phyloP scores from a whole-genome alignment of 306 rosid species.

The Medicago lupulina region DNA sequence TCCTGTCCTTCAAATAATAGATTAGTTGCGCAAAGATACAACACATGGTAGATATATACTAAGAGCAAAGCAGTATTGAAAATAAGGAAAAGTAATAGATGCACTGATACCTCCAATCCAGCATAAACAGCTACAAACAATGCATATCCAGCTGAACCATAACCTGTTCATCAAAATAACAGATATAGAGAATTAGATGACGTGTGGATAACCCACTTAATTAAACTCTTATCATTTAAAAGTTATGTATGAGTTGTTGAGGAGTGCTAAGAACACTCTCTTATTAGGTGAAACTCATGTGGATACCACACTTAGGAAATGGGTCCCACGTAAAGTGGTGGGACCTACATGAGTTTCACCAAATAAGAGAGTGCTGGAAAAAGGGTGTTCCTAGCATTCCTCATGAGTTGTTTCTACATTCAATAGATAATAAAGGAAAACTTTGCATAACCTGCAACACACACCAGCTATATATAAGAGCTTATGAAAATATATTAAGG shows the following conservation, averaged over 20 bases:
- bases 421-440: too few relatives aligned
- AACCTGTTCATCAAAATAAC: constrained; percentile 63
- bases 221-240: not conserved
- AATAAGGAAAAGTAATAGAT: constrained; percentile 35
- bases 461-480: too few relatives aligned
- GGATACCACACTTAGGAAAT: too few relatives aligned
- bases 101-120: constrained; percentile 78
- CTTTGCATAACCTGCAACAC: too few relatives aligned
- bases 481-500: too few relatives aligned
- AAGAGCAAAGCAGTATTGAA: constrained; percentile 1
- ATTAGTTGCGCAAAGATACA: not conserved
- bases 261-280: too few relatives aligned
- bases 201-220: not conserved
- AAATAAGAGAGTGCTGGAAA: too few relatives aligned
- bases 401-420: too few relatives aligned
- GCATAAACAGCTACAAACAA: constrained; percentile 93
- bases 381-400: too few relatives aligned
- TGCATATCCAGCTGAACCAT: constrained; percentile 97
- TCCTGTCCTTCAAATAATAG: not conserved
- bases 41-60: not conserved
- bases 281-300: too few relatives aligned
- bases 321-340: too few relatives aligned
- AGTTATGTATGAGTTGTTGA: not conserved
- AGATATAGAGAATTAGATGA: constrained; percentile 2
- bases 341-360: too few relatives aligned